Evolutionary conservation across 2,329 filamentous ascomycete species (phyloP), one percentile per base, ranked within the genome.

Genomic region (Magnaporthales sp.): DNA sequence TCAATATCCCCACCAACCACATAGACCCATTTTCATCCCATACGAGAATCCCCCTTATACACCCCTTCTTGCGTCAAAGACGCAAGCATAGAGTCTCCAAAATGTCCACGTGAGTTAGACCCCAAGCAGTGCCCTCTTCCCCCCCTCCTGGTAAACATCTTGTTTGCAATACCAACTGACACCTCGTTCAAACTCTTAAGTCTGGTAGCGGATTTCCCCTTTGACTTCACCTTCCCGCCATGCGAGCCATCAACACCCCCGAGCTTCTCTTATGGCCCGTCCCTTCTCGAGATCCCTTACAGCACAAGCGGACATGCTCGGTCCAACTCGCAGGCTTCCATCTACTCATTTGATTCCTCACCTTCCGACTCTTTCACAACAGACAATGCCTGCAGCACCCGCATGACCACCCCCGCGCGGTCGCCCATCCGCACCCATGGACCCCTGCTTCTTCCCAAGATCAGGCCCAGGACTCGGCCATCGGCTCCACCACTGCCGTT

Each of bases 401-500:
- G 85, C 70, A 82, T 86, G 72, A 90, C 88, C 66, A 93, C 90
- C 13, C 91, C 91, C 54, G 79, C 83, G 56, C 80, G 83, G 70
- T 90, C 91, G 38, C 91, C 91, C 68, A 86, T 93, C 71, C 85
- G 89, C 68, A 89, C 92, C 69, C 89, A 93, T 78, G 91, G 92
- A 65, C 91, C 92, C 65, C 81, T 92, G 63, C 81, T 96, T 68
- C 83, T 96, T 32, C 92, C 92, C 74, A 95, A 93, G 83, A 93
- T 96, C 79, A 86, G 92, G 68, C 86, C 56, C 92, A 95, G 78
- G 92, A 96, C 78, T 90, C 94, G 78, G 84, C 89, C 69, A 85
- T 92, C 69, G 86, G 89, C 70, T 85, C 85, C 56, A 80, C 80
- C 54, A 80, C 80, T 58, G 68, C 68, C 26, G 84, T 84, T 63